phyloP scores from a whole-genome alignment of 2,329 filamentous ascomycete species.

The Talaromyces sp. region DNA sequence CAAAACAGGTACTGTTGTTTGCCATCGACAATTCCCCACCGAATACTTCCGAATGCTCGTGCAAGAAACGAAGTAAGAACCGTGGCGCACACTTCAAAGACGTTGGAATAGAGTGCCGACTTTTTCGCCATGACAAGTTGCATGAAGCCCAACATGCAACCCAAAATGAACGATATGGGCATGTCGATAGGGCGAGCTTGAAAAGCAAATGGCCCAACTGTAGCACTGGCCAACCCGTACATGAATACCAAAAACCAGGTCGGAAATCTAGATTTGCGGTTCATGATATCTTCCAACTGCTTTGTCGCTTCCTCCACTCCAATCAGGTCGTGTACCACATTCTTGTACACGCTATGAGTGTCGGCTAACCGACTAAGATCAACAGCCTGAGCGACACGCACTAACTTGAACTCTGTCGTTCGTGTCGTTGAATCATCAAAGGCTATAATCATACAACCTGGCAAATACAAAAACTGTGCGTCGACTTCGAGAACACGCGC shows the following conservation, averaged over 20 bases:
- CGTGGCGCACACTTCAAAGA: constrained; percentile 61
- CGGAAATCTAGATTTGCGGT: constrained; percentile 52
- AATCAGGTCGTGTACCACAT: constrained; percentile 43
- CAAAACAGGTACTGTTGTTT: constrained; percentile 53
- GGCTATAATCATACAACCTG: constrained; percentile 85
- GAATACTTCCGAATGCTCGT: constrained; percentile 63
- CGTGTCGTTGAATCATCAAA: constrained; percentile 58
- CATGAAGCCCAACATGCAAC: constrained; percentile 67
- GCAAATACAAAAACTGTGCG: constrained; percentile 82
- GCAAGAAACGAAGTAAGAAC: constrained; percentile 65
- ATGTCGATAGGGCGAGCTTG: constrained; percentile 71
- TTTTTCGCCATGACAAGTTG: constrained; percentile 70
- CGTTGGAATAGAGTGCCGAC: constrained; percentile 64
- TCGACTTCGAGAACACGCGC: constrained; percentile 81
- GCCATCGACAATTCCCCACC: constrained; percentile 34
- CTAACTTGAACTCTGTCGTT: constrained; percentile 43
- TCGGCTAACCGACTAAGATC: constrained; percentile 42
- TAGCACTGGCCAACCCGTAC: constrained; percentile 70
- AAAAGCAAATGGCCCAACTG: constrained; percentile 75
- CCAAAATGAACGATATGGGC: constrained; percentile 70
- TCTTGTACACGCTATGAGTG: constrained; percentile 44
- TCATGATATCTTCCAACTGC: constrained; percentile 51
- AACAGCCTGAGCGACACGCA: constrained; percentile 38
- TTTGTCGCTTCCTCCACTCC: constrained; percentile 41
- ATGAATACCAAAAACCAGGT: constrained; percentile 57